phyloP scores from a whole-genome alignment of 2,329 filamentous ascomycete species.

The Ophioceras dolichostomum region DNA sequence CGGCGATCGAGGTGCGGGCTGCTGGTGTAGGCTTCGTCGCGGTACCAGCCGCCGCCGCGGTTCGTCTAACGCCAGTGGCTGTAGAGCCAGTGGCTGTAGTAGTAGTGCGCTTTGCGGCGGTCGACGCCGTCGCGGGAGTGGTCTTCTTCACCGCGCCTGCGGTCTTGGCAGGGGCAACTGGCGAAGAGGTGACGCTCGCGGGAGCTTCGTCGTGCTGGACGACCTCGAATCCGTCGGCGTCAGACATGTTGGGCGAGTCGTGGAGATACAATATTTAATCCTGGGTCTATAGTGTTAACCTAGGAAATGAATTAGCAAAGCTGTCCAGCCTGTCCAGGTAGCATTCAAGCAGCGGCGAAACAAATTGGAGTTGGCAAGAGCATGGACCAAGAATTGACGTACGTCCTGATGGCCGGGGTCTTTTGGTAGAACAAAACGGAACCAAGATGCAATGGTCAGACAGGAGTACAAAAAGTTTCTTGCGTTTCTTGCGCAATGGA shows the following conservation, averaged over 20 bases:
- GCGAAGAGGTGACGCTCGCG: constrained; percentile 10
- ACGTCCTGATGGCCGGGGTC: too few species aligned
- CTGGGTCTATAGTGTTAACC: too few species aligned
- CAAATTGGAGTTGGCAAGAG: too few species aligned
- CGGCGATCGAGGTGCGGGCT: constrained; percentile 13
- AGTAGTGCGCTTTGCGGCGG: constrained; percentile 8
- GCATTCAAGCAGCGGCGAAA: too few species aligned
- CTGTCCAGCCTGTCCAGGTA: too few species aligned
- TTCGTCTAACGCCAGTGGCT: constrained; percentile 11
- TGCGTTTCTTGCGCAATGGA: too few species aligned
- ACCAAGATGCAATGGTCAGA: too few species aligned
- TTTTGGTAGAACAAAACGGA: too few species aligned
- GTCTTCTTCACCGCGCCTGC: constrained; percentile 5
- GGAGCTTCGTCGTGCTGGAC: constrained; percentile 14
- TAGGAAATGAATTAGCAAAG: too few species aligned
- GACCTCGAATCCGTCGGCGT: constrained; percentile 17
- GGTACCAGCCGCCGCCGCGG: constrained; percentile 11
- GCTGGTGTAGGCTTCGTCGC: constrained; percentile 17
- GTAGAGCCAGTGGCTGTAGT: constrained; percentile 8
- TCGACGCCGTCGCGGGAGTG: constrained; percentile 6
- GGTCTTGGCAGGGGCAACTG: constrained; percentile 6
- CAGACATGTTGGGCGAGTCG: constrained; percentile 18
- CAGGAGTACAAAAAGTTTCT: too few species aligned
- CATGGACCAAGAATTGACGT: too few species aligned
- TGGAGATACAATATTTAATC: too few species aligned